Evolutionary conservation across 139 green algal species (phyloP), one percentile per base, ranked within the genome.

Genomic region (Astrephomene gubernaculifera): DNA sequence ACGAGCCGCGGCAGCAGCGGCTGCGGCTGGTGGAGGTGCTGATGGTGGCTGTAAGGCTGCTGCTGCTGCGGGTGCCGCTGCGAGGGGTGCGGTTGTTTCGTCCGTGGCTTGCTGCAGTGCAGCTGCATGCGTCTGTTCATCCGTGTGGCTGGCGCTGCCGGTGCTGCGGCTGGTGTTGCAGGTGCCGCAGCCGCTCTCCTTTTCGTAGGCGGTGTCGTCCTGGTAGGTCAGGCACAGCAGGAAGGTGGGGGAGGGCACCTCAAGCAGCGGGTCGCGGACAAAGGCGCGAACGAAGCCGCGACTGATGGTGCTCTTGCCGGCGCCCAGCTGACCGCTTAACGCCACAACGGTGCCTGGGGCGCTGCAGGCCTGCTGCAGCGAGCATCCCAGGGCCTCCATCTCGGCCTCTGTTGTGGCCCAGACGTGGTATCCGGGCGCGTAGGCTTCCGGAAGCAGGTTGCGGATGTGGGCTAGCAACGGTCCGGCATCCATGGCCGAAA

Each of bases 221-320:
- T 83, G 49, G 73, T 93, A 93, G 10, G 68, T 88, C 6, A 92
- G 83, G 78, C 87, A 90, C 19, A 93, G 74, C 54, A 93, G 80
- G 70, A 92, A 93, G 63, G 90, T 92, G 63, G 90, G 90, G 9
- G 82, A 90, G n/a, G 90, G 88, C 22, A 93, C 88, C 54, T 90
- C 82, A 67, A 92, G 75, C 19, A 71, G n/a, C 1, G 83, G 82
- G 53, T 92, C 86, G 0, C 65, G 21, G 35, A 53, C 75, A 27
- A 89, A 90, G n/a, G 88, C 86, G 12, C 88, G 83, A 45, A 93
- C 86, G 21, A 90, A 76, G 60, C 90, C 90, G 3, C 90, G 86
- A 10, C 74, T 79, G 22, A 92, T 88, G 38, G 88, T 89, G 43
- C 70, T 83, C 74, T 93, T 93, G 68, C 90, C 90, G 60, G 86